These are phyloP conservation scores for Penicillium macrosclerotiorum DNA, from an alignment of 495 filamentous ascomycete species.

Conservation along the genomic window DNA sequence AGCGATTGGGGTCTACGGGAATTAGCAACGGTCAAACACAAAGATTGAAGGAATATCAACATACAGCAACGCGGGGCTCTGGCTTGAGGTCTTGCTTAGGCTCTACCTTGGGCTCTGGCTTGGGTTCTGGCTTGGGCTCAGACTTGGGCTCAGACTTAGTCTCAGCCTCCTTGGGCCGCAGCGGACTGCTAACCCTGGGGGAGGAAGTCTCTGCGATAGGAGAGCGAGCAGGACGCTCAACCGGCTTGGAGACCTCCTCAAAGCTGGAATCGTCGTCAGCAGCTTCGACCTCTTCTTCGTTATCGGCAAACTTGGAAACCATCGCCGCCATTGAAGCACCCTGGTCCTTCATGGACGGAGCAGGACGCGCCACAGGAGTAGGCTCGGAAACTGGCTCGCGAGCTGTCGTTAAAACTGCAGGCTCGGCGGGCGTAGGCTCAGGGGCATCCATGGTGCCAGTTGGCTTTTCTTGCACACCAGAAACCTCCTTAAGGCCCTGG, in stretches of 20 bases:
- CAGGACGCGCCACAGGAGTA: slow-evolving; percentile 48
- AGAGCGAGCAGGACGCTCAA: slow-evolving; percentile 45
- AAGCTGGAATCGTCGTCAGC: slow-evolving; percentile 74
- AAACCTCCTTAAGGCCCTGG: slow-evolving; percentile 68
- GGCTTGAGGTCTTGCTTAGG: slow-evolving; percentile 9
- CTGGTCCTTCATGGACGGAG: slow-evolving; percentile 74
- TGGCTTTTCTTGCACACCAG: slow-evolving; percentile 65
- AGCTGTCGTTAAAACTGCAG: slow-evolving; percentile 40
- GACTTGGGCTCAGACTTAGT: slow-evolving; percentile 18
- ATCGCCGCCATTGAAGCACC: slow-evolving; percentile 78
- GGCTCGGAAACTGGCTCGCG: slow-evolving; percentile 41
- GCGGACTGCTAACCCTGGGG: slow-evolving; percentile 34
- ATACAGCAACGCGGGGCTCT: slow-evolving; percentile 6
- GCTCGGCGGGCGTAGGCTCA: slow-evolving; percentile 44
- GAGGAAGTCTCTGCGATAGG: slow-evolving; percentile 25
- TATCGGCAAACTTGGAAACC: slow-evolving; percentile 80
- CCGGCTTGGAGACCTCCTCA: slow-evolving; percentile 71
- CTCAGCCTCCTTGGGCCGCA: slow-evolving; percentile 35
- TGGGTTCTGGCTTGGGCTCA: slow-evolving; percentile 7
- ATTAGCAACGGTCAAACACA: slow-evolving; percentile 8
- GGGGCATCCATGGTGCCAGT: slow-evolving; percentile 40
- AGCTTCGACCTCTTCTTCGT: slow-evolving; percentile 57
- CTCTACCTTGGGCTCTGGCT: slow-evolving; percentile 23
- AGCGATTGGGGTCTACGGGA: slow-evolving; percentile 18
- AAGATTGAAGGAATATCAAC: neutral